phyloP scores from a whole-genome alignment of 2,329 filamentous ascomycete genomes.

The Cladosporium cucumerinum region DNA sequence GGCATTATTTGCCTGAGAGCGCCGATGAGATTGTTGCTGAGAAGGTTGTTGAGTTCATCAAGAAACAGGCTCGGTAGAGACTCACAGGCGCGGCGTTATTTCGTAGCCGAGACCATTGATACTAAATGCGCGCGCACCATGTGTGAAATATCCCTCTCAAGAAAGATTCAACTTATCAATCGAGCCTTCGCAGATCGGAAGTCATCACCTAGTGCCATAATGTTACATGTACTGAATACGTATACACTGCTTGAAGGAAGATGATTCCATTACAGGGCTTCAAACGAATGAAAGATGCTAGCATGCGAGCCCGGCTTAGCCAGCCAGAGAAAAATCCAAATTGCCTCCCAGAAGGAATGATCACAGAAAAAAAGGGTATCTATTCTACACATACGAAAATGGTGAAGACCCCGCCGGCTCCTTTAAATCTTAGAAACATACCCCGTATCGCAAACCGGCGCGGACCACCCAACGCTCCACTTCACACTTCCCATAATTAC shows the following conservation, averaged over 20 bases:
- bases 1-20: constrained; percentile 50
- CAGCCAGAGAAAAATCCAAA: neutral
- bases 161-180: neutral
- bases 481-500: constrained; percentile 70
- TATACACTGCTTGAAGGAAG: neutral
- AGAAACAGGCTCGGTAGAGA: neutral
- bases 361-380: neutral
- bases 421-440: constrained; percentile 26
- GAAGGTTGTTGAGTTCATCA: constrained; percentile 20
- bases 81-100: neutral
- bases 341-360: neutral
- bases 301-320: neutral
- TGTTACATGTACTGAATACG: neutral
- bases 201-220: neutral
- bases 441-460: constrained; percentile 36
- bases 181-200: neutral
- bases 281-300: neutral
- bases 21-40: constrained; percentile 37
- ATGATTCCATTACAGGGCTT: neutral
- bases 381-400: neutral
- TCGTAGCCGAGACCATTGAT: neutral
- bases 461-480: constrained; percentile 57
- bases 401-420: neutral
- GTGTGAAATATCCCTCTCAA: too few relatives aligned
- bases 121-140: too few relatives aligned